Conservation (phyloP, 305 asterid genomes). For the Caryopteris hybrid region DNA sequence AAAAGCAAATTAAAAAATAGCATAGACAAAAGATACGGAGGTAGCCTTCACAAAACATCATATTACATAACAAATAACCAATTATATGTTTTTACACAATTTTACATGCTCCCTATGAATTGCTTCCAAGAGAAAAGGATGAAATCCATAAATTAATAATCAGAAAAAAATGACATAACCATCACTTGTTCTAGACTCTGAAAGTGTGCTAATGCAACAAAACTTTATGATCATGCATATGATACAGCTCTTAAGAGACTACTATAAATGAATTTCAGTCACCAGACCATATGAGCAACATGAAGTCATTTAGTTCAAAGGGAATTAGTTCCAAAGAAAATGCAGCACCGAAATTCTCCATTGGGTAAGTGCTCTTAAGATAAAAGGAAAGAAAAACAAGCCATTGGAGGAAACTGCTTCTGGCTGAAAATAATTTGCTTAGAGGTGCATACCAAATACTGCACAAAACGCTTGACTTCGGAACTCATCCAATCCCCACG, state of each 20-base stretch:
- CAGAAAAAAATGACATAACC: background rate
- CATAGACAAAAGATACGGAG: background rate
- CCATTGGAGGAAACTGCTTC: constrained; percentile 17
- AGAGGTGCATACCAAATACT: constrained; percentile 62
- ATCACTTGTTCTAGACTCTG: background rate
- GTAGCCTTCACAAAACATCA: too few species aligned
- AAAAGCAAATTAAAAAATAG: background rate
- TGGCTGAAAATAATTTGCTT: constrained; percentile 9
- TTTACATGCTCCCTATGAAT: background rate
- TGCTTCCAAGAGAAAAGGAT: background rate
- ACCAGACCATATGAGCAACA: background rate
- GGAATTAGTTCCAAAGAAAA: background rate
- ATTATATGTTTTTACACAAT: background rate
- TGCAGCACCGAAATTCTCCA: background rate
- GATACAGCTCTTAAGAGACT: background rate
- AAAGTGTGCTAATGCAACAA: constrained; percentile 2
- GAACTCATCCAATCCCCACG: constrained; percentile 59
- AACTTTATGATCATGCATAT: background rate
- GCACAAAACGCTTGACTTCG: constrained; percentile 65
- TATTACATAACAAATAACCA: too few species aligned
- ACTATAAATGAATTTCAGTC: background rate
- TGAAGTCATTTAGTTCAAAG: constrained; percentile 2
- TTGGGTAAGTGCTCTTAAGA: constrained; percentile 2
- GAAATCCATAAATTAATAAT: background rate
- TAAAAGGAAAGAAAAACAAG: constrained; percentile 15